phyloP scores from a whole-genome alignment of 805 yeast genomes.

The Cyberlindnera euphorbiiphila region DNA sequence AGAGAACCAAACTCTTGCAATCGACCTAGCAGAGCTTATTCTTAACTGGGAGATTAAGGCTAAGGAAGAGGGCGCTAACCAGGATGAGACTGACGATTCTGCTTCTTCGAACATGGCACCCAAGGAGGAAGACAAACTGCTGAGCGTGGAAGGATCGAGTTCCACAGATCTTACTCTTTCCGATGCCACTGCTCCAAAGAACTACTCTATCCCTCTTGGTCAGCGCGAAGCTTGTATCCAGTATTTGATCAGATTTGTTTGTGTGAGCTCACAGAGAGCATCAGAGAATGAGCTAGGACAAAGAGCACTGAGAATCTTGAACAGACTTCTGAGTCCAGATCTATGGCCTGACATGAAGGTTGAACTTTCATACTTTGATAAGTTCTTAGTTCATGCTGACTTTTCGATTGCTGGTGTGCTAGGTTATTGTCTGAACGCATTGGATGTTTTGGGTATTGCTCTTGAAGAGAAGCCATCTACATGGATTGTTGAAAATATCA shows the following conservation, averaged over 20 bases:
- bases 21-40: slow-evolving; percentile 83
- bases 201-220: slow-evolving; percentile 63
- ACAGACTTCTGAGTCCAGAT: slow-evolving; percentile 63
- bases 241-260: slow-evolving; percentile 79
- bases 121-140: slow-evolving; percentile 27
- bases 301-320: slow-evolving; percentile 73
- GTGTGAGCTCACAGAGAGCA: slow-evolving; percentile 80
- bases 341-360: slow-evolving; percentile 91
- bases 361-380: slow-evolving; percentile 81
- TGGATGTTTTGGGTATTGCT: slow-evolving; percentile 83
- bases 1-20: slow-evolving; percentile 81
- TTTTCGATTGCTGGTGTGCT: slow-evolving; percentile 61
- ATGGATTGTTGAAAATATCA: slow-evolving; percentile 76
- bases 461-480: slow-evolving; percentile 69
- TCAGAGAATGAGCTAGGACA: slow-evolving; percentile 80
- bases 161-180: slow-evolving; percentile 24
- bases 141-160: slow-evolving; percentile 12
- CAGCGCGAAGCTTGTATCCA: slow-evolving; percentile 90
- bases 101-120: too few species aligned
- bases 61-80: slow-evolving; percentile 12
- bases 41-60: slow-evolving; percentile 78
- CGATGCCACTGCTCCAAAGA: slow-evolving; percentile 44
- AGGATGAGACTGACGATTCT: slow-evolving; percentile 33
- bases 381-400: slow-evolving; percentile 77
- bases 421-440: slow-evolving; percentile 82